Base-by-base conservation (phyloP, 164 flowering plant genomes). In the Warburgia ugandensis region DNA sequence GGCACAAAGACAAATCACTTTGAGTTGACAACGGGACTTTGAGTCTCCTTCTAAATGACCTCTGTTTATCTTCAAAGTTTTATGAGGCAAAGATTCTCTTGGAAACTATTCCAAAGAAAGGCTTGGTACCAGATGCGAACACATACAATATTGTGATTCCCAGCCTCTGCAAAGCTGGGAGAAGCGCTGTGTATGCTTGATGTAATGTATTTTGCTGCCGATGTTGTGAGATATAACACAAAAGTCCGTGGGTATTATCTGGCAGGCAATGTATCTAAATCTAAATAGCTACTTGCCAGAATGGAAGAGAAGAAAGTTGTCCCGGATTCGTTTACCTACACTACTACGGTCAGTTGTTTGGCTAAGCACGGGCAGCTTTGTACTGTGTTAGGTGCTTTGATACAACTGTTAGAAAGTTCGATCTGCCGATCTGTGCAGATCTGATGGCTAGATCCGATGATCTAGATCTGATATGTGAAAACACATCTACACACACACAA, bases 81-180 rank as follows among this genome's bases (percentile, higher is more conserved):
- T 26, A 16, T 52, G 44, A 52, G 45, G 55, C 45, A 16, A 39
- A 37, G 31, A 28, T n/a, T 27, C 14, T 39, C 31, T 17, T 39
- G 26, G 35, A 40, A 17, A 7, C 16, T 23, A 45, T 45, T 13
- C 17, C 17, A 14, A 25, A 31, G 48, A 27, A 45, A n/a, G 48
- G n/a, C n/a, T n/a, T n/a, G n/a, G n/a, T n/a, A n/a, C n/a, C 6
- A 2, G 29, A 39, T 20, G 28, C 32, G 7, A 16, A 29, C 14
- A 52, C 31, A 3, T 52, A 52, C 28, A 52, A 39, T 39, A 52
- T 37, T 40, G 32, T 39, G 35, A 39, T 52, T 10, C 44, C 27
- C 17, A 38, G 55, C 32, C 55, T 52, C 11, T 52, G 55, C 32
- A 39, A 38, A 39, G 55, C 45, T 27, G 30, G 39, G 40, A 35